Evolutionary conservation across 148 eudicot species (phyloP), one percentile per base, ranked within the genome.

Genomic region (Vaccinium darrowii): DNA sequence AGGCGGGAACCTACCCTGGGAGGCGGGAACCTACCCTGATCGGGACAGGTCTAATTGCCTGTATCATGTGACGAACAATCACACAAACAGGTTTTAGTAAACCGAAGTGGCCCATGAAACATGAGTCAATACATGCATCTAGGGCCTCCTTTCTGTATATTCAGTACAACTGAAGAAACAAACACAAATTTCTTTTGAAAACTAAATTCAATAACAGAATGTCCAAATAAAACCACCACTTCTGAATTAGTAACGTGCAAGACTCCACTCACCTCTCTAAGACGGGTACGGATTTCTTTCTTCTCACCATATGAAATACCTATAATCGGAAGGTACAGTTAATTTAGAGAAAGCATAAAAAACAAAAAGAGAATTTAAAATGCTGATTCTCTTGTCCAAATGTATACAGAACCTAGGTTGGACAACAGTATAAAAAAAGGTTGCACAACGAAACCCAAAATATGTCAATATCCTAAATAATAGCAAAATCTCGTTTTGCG

Each of bases 241-340:
- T n/a, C 19, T 7, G 14, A 27, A 51, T 1, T 23, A 14, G 12
- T 36, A 21, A 36, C 16, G 9, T 54, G 65, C 36, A 74, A 39
- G 51, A 51, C 14, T 27, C 58, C 9, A 85, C 81, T 80, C 15
- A 92, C 98, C 97, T 95, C 91, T 90, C 96, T 92, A 86, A 95
- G 82, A 39, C 90, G 93, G 62, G 90, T 67, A 43, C 97, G 94
- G 75, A 95, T 95, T 92, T 92, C 98, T 87, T 94, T 91, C 91
- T 95, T 95, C 90, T 95, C 98, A 79, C 86, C 88, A 88, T 92
- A 95, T 83, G 95, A 90, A 76, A 95, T 88, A 65, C 95, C 98
- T 95, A 88, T 43, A 86, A 43, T 58, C 47, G 62, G 58, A 76
- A 79, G 82, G 21, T 50, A 52, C 65, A 75, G 43, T 39, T 62